These are phyloP conservation scores for Strobilomyces dryophilus DNA, from an alignment of 768 basidiomycete genomes.

Conservation along the genomic window DNA sequence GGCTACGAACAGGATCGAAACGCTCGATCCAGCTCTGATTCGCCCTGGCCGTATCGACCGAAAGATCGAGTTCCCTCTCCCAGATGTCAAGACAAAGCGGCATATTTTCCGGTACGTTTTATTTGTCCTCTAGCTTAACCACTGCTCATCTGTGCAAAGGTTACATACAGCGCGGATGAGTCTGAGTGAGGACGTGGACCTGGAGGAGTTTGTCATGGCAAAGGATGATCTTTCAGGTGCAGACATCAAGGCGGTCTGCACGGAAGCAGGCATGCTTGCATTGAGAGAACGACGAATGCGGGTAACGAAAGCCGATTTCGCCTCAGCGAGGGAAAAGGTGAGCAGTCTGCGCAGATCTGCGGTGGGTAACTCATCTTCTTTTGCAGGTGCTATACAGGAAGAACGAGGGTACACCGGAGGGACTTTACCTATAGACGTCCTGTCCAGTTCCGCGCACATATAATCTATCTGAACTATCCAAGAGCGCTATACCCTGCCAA, in stretches of 20 bases:
- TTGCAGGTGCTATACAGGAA: conserved; percentile 84
- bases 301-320: conserved; percentile 89
- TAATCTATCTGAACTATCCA: neutral
- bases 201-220: conserved; percentile 92
- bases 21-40: conserved; percentile 95
- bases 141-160: conserved; percentile 34
- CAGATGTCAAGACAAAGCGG: conserved; percentile 97
- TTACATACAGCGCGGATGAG: conserved; percentile 96
- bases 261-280: conserved; percentile 95
- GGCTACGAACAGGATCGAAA: conserved; percentile 98
- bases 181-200: conserved; percentile 78
- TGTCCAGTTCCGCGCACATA: neutral
- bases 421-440: conserved; percentile 71
- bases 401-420: conserved; percentile 94
- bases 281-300: conserved; percentile 93
- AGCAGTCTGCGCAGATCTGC: conserved; percentile 9
- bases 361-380: conserved; percentile 9
- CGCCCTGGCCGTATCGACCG: conserved; percentile 98
- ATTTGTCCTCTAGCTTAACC: neutral
- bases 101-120: conserved; percentile 85
- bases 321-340: conserved; percentile 91
- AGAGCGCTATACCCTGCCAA: neutral
- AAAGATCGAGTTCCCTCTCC: conserved; percentile 97
- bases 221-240: conserved; percentile 97
- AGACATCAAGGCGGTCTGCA: conserved; percentile 98